phyloP scores from a whole-genome alignment of 2,329 filamentous ascomycete species.

The Colletotrichum sp. region DNA sequence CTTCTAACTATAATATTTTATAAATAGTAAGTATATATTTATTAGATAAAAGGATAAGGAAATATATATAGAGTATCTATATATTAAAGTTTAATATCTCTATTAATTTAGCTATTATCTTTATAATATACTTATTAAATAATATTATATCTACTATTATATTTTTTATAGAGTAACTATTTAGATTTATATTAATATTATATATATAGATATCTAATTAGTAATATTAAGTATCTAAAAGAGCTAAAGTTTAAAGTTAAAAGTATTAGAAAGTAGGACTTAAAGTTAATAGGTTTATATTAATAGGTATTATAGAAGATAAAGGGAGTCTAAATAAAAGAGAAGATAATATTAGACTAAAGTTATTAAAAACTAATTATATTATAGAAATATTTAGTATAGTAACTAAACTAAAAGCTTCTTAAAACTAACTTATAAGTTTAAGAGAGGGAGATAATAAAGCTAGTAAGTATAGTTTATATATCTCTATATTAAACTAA shows the following conservation, averaged over 20 bases:
- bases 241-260: too few relatives aligned
- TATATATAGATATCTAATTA: too few relatives aligned
- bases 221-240: too few relatives aligned
- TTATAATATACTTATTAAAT: neutral
- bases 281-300: too few relatives aligned
- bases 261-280: too few relatives aligned
- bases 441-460: too few relatives aligned
- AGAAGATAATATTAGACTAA: neutral
- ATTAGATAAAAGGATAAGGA: accelerated
- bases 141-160: neutral
- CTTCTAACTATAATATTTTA: neutral
- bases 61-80: neutral
- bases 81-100: neutral
- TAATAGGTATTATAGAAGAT: too few relatives aligned
- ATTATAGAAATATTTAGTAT: neutral
- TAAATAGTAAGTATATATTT: neutral
- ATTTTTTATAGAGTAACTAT: neutral
- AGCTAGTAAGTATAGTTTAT: too few relatives aligned
- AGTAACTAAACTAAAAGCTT: accelerated
- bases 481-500: too few relatives aligned
- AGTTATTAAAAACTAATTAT: too few relatives aligned
- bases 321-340: neutral
- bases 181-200: neutral
- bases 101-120: neutral
- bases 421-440: neutral